Conservation (phyloP, 768 basidiomycete genomes). For the Termitomyces bulborhizus region DNA sequence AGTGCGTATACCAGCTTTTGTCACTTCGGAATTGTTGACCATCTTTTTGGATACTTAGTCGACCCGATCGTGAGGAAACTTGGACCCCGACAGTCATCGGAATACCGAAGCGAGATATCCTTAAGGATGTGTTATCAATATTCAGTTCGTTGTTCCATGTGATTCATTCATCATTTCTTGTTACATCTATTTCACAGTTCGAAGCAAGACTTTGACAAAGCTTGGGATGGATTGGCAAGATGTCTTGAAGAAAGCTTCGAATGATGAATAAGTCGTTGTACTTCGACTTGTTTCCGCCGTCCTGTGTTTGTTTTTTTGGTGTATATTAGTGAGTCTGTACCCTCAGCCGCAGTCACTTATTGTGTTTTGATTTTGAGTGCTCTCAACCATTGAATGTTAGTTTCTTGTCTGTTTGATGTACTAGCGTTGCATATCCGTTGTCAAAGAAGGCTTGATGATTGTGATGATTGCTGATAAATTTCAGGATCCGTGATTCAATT, state of each 20-base stretch:
- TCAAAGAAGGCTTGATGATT: not conserved
- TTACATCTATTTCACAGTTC: slow-evolving; percentile 34
- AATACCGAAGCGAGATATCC: slow-evolving; percentile 71
- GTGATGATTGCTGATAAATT: not conserved
- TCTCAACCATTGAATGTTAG: not conserved
- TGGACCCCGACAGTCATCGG: slow-evolving; percentile 73
- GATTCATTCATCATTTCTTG: not conserved
- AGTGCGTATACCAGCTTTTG: slow-evolving; percentile 47
- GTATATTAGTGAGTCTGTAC: not conserved
- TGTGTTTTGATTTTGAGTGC: not conserved
- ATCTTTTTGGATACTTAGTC: slow-evolving; percentile 34
- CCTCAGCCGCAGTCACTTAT: not conserved
- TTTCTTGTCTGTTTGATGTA: not conserved
- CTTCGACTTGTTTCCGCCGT: not conserved
- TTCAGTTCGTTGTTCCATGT: slow-evolving; percentile 54
- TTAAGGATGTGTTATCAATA: slow-evolving; percentile 71
- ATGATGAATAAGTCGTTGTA: slow-evolving; percentile 34
- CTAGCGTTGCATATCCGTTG: not conserved
- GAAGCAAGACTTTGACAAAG: slow-evolving; percentile 68
- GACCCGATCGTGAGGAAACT: slow-evolving; percentile 53
- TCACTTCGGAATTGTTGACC: not conserved
- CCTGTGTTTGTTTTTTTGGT: not conserved
- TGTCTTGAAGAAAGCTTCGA: slow-evolving; percentile 55
- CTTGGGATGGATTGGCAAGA: slow-evolving; percentile 84
- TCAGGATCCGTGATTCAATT: not conserved